Evolutionary conservation across 2,329 filamentous ascomycete species (phyloP), one percentile per base, ranked within the genome.

Genomic region (Ceratocystis eucalypticola): DNA sequence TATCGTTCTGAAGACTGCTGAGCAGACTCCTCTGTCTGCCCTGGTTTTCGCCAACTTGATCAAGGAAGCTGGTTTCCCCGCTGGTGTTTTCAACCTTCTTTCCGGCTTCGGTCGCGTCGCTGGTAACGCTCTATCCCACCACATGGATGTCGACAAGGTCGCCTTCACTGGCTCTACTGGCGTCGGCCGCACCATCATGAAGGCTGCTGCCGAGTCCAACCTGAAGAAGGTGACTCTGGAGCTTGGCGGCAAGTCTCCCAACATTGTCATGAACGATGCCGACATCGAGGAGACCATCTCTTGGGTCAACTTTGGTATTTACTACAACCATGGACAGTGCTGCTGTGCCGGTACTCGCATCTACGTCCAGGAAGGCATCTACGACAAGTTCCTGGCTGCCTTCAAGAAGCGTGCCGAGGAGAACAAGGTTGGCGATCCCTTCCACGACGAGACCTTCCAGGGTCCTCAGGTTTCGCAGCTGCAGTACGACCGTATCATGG

Each of bases 121-220:
- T 0, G 88, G 89, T 17, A 80, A 83, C 3, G 83, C 85, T 0
- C 78, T 93, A 5, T 84, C 86, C 0, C 77, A 80, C 44, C 89
- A 93, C 74, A 79, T 84, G 68, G 82, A 83, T 61, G 82, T 93
- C 37, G 84, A 88, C 70, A 89, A 88, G 72, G 78, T 93, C 62
- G 85, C 86, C 0, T 94, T 94, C 70, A 93, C 89, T 0, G 89
- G 89, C 33, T 88, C 84, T 7, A 88, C 85, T 1, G 79, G 78
- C 1, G 90, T 88, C 0, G 89, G 87, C 1, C 82, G 84, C 66
- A 78, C 85, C 65, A 89, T 93, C 65, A 88, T 90, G 82, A 87
- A 88, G 71, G 81, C 84, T 72, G 87, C 88, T 0, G 80, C 85
- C 3, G 77, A 80, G 1, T 88, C 80, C 4, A 83, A 82, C 69